These are phyloP conservation scores for Ammopiptanthus mongolicus DNA, from an alignment of 306 rosid species.

Conservation along the genomic window DNA sequence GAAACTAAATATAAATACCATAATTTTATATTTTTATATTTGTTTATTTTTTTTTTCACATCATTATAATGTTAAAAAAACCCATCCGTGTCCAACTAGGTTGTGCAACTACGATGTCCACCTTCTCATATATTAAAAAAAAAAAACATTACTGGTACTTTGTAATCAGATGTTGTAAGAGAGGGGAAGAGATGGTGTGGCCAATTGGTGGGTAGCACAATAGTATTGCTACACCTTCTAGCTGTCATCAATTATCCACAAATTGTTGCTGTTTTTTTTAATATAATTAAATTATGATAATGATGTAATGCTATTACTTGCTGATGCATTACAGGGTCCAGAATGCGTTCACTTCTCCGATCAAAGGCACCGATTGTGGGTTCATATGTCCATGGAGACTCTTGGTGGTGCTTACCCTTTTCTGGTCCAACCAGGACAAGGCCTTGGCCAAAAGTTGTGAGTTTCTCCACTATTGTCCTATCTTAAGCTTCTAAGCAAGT, in stretches of 20 bases:
- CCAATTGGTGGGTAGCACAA: conserved; percentile 44
- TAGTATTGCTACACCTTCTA: not conserved
- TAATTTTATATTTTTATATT: no score
- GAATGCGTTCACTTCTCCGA: conserved; percentile 35
- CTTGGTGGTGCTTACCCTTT: conserved; percentile 21
- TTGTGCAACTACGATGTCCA: no score
- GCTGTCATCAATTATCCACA: not conserved
- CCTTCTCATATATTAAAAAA: no score
- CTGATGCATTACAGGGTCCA: conserved; percentile 37
- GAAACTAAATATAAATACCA: no score
- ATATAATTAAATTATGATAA: not conserved
- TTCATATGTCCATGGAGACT: conserved; percentile 22
- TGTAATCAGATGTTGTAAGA: not conserved
- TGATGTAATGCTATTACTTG: not conserved
- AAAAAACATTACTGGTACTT: not conserved
- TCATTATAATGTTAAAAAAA: no score
- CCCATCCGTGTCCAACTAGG: no score
- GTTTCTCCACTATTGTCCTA: conserved; percentile 12
- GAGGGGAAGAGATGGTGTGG: conserved; percentile 46
- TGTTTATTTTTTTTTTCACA: no score
- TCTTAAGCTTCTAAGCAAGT: not conserved
- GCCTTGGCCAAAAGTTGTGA: conserved; percentile 37
- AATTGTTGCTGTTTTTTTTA: not conserved
- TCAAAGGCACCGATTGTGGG: conserved; percentile 27
- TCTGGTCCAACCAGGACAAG: conserved; percentile 18